These are phyloP conservation scores for Blakeslea trispora DNA, from an alignment of 371 early-diverging fungal genomes.

Conservation along the genomic window DNA sequence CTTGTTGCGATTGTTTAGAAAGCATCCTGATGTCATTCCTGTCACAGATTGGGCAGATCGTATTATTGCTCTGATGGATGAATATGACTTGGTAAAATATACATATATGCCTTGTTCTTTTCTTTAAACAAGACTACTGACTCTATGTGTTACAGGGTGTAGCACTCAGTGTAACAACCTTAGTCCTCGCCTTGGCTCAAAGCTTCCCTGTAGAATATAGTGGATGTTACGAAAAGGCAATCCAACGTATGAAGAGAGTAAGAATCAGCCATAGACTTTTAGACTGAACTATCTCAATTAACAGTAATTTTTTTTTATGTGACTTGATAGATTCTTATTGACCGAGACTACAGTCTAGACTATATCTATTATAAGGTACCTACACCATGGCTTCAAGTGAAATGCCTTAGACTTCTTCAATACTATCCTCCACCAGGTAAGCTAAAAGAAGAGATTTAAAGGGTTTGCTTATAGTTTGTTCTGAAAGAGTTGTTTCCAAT, in stretches of 20 bases:
- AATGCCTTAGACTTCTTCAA: constrained; percentile 90
- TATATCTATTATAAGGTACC: constrained; percentile 97
- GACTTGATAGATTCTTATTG: constrained; percentile 76
- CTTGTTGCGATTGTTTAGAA: constrained; percentile 84
- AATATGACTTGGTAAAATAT: constrained; percentile 76
- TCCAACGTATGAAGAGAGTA: constrained; percentile 81
- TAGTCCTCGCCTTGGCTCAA: constrained; percentile 89
- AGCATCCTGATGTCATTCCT: constrained; percentile 88
- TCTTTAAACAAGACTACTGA: neutral
- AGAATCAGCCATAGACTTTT: constrained; percentile 2
- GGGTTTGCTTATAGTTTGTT: neutral
- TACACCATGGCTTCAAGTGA: constrained; percentile 97
- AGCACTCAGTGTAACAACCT: constrained; percentile 77
- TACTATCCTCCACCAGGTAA: constrained; percentile 92
- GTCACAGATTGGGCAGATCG: constrained; percentile 89
- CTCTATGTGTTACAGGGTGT: constrained; percentile 68
- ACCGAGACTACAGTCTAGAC: constrained; percentile 80
- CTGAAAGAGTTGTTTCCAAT: neutral
- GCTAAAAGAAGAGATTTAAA: no score
- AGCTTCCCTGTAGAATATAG: constrained; percentile 80
- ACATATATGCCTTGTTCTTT: neutral
- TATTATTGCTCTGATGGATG: constrained; percentile 80
- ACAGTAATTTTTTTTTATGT: constrained; percentile 6
- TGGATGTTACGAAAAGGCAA: constrained; percentile 74
- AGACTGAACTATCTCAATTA: neutral